These are phyloP conservation scores for Lodderomyces beijingensis DNA, from an alignment of 1,139 yeast species.

Conservation along the genomic window DNA sequence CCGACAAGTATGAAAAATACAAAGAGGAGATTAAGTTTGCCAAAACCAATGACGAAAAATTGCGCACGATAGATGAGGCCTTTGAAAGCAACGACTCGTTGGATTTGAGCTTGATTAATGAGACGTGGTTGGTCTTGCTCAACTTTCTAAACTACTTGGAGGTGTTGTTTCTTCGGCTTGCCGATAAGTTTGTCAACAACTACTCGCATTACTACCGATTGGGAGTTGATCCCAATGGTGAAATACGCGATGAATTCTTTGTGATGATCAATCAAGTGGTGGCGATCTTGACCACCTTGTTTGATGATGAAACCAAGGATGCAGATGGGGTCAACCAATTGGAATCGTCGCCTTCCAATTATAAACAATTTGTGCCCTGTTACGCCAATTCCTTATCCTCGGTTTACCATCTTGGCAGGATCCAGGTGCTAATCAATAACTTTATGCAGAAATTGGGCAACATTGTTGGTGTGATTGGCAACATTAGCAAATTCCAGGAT, in stretches of 20 bases:
- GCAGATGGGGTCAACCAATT: conserved; percentile 21
- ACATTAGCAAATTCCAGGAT: conserved; percentile 27
- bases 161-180: conserved; percentile 26
- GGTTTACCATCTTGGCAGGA: conserved; percentile 31
- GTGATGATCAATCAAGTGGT: conserved; percentile 24
- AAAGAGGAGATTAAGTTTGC: conserved; percentile 33
- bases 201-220: conserved; percentile 30
- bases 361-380: conserved; percentile 36
- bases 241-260: conserved; percentile 25
- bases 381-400: conserved; percentile 43
- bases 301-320: conserved; percentile 21
- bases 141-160: conserved; percentile 36
- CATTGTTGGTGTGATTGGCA: conserved; percentile 32
- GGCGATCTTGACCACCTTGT: conserved; percentile 25
- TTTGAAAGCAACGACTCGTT: conserved; percentile 39
- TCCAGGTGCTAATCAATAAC: conserved; percentile 26
- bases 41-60: conserved; percentile 25
- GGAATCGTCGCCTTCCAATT: conserved; percentile 35
- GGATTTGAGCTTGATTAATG: conserved; percentile 42
- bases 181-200: conserved; percentile 35
- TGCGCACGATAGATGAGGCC: conserved; percentile 27
- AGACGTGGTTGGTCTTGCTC: conserved; percentile 41
- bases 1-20: conserved; percentile 35
- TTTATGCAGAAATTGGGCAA: conserved; percentile 34
- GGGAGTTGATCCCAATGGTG: conserved; percentile 29